Base-by-base conservation (phyloP, 2,329 filamentous ascomycete species). In the Monosporascus sp. region DNA sequence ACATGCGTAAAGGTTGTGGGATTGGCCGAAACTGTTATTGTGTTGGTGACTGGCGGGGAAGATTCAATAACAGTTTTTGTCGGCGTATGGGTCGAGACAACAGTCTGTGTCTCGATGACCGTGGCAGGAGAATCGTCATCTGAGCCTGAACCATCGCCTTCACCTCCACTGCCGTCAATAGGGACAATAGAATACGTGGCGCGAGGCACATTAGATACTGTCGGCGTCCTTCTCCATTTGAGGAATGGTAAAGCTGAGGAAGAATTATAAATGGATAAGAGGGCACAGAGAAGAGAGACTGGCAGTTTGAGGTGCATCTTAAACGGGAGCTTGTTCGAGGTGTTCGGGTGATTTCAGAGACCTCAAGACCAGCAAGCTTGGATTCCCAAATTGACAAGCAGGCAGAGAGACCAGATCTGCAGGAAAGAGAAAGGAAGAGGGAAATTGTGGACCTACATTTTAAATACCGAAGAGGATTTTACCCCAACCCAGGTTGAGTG, bases 401-500 rank as follows among this genome's bases (percentile, higher is more conserved):
- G 34, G 24, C 43, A 44, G 11, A 24, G 16, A 14, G 24, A 37
- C 41, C 17, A 22, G 38, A 51, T 50, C 27, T 34, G 51, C 31
- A 48, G 55, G 41, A 47, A 5, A 36, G 31, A 41, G 49, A 48
- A 34, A 34, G n/a, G 36, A 52, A 48, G 52, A 50, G 46, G 52
- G 61, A 62, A 46, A 65, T 26, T 46, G 57, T 41, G 37, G 36
- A 49, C 47, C 47, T 49, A 49, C 36, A 22, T 49, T 20, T 49
- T 37, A 49, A 38, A n/a, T 19, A 37, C n/a, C 11, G 17, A 11
- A 16, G 27, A 36, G 19, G 14, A 50, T 24, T 43, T 22, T 16
- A 17, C 27, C 9, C n/a, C 20, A 17, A 49, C 24, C 31, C 34
- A 49, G 36, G 76, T 59, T 86, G 82, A 65, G 84, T 50, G 31